Percentiles rank a stretch among this genome's conserved stretches.
These are phyloP conservation scores for Helianthus annuus DNA, from an alignment of 129 eudicot species.

Conservation along the genomic window HanXRQr2.0-SUNRISE NC_035445.2:112688209-112688708, in stretches of 20 bases:
- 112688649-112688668: conserved; percentile 77
- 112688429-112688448: neutral
- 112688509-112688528: conserved; percentile 37
- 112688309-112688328: neutral
- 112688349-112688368: neutral
- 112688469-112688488: conserved; percentile 42
- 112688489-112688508: conserved; percentile 51
- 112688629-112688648: conserved; percentile 88
- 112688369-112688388: conserved; percentile 34
- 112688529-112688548: conserved; percentile 33
- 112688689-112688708: conserved; percentile 66
- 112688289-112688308: conserved; percentile 37
- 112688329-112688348: neutral
- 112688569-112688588: conserved; percentile 43
- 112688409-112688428: neutral
- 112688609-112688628: conserved; percentile 88
- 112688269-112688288: conserved; percentile 27
- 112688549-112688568: conserved; percentile 41
- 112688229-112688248: conserved; percentile 25
- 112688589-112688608: conserved; percentile 60
- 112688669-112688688: conserved; percentile 69
- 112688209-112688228: conserved; percentile 35
- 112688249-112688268: conserved; percentile 27
- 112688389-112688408: neutral
- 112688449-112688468: conserved; percentile 18